Percentiles rank a stretch among this genome's conserved stretches.
Conservation (phyloP, 768 basidiomycete species). For the Boletus rex-veris region DNA sequence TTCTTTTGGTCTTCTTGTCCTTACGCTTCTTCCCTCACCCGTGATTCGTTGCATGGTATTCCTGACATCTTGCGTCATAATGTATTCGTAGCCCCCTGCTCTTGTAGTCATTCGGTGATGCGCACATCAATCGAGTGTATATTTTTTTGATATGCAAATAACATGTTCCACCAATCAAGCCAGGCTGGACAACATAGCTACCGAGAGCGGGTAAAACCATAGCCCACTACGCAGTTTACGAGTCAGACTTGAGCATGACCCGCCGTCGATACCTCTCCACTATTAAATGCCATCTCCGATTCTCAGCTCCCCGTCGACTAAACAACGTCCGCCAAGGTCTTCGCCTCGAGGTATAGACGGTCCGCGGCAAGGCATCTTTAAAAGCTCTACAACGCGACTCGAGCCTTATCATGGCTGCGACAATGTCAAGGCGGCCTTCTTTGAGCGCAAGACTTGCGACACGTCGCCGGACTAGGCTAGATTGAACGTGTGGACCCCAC, state of each 20-base stretch:
- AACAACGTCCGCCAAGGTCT: conserved; percentile 23
- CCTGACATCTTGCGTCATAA: conserved; percentile 18
- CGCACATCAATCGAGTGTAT: conserved; percentile 11
- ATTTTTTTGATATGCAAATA: neutral
- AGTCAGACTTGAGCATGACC: neutral
- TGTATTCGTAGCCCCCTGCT: conserved; percentile 17
- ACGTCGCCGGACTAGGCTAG: conserved; percentile 57
- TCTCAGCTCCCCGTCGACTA: conserved; percentile 28
- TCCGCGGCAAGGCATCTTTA: conserved; percentile 6
- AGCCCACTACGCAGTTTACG: neutral
- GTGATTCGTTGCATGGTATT: conserved; percentile 5
- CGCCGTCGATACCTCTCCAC: conserved; percentile 22
- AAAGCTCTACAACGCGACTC: conserved; percentile 12
- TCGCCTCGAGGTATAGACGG: conserved; percentile 9
- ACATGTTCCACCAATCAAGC: neutral
- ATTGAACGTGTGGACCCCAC: conserved; percentile 57
- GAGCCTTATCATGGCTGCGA: conserved; percentile 21
- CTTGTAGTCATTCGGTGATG: conserved; percentile 15
- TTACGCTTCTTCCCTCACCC: neutral
- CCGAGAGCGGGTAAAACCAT: neutral
- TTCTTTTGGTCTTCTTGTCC: conserved; percentile 15
- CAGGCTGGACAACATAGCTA: neutral
- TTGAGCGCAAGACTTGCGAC: conserved; percentile 58
- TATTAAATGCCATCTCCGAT: conserved; percentile 28
- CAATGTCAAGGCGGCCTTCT: conserved; percentile 58